Evolutionary conservation across 1,284 basidiomycete species (phyloP).

Genomic region (Phaffia rhodozyma): DNA sequence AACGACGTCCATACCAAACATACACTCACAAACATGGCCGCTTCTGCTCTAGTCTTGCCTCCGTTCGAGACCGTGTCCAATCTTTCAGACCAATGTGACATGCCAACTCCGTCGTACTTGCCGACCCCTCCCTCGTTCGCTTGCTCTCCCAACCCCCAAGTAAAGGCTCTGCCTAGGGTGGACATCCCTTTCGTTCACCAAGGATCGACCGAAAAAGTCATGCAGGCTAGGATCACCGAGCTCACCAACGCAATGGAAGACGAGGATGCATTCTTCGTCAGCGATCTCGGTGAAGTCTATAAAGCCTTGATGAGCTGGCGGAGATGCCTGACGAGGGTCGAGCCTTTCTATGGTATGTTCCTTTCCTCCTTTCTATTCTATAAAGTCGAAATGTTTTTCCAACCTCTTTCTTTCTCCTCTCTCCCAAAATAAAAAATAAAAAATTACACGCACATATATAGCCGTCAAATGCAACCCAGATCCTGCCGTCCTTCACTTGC

Average conservation of each 20-base stretch:
- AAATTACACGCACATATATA: constrained; percentile 28
- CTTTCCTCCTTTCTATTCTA: constrained; percentile 14
- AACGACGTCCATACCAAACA: constrained; percentile 63
- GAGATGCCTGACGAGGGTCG: constrained; percentile 63
- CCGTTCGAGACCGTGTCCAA: neutral
- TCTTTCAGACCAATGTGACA: neutral
- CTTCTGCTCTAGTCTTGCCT: constrained; percentile 1
- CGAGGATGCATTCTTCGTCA: constrained; percentile 93
- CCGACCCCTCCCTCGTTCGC: constrained; percentile 17
- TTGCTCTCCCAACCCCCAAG: constrained; percentile 1
- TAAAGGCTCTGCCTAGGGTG: neutral
- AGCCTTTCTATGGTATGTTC: constrained; percentile 82
- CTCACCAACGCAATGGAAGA: constrained; percentile 37
- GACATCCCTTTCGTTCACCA: constrained; percentile 51
- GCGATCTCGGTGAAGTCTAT: constrained; percentile 81
- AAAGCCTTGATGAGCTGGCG: constrained; percentile 78
- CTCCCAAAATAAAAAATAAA: constrained; percentile 10
- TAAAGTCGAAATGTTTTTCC: constrained; percentile 1
- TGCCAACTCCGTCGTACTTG: constrained; percentile 3
- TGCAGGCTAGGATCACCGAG: constrained; percentile 57
- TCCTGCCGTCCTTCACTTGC: constrained; percentile 77
- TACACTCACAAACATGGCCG: constrained; percentile 38
- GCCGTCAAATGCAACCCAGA: constrained; percentile 98
- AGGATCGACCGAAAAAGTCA: constrained; percentile 57
- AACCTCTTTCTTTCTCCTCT: constrained; percentile 5